phyloP scores from a whole-genome alignment of 176 grass and related monocot genomes.

The Aegilops umbellulata region DNA sequence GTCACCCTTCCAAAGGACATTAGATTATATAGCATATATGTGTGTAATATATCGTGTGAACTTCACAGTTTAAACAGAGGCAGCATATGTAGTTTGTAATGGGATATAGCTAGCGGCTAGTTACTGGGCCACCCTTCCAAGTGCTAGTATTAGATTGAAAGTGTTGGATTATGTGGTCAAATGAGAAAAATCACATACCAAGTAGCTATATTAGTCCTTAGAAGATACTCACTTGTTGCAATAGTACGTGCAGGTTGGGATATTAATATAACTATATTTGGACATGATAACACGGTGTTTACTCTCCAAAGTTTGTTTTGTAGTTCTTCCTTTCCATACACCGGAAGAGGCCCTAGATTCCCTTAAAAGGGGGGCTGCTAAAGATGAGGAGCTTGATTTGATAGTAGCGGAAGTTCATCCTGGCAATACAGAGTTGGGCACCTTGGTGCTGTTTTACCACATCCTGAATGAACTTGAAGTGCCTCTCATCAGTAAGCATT shows the following conservation, averaged over 20 bases:
- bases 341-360: conserved; percentile 22
- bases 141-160: not conserved
- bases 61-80: not conserved
- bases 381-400: conserved; percentile 29
- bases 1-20: not conserved
- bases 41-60: not conserved
- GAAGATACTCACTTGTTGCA: not conserved
- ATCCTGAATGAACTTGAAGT: conserved; percentile 25
- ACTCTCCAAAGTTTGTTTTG: conserved; percentile 8
- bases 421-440: not conserved
- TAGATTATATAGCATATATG: not conserved
- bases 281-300: not conserved
- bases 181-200: conserved; percentile 1
- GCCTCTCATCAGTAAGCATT: conserved; percentile 30
- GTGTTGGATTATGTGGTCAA: conserved; percentile 4
- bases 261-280: not conserved
- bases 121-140: not conserved
- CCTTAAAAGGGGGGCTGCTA: conserved; percentile 15
- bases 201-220: not conserved
- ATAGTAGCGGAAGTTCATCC: conserved; percentile 29
- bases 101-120: not conserved
- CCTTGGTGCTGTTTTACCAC: conserved; percentile 15
- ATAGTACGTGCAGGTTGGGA: not conserved
- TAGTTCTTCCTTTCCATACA: conserved; percentile 21
- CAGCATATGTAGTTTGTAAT: not conserved